Conservation (phyloP, 2,329 filamentous ascomycete genomes). For the Colletotrichum falcatum region DNA sequence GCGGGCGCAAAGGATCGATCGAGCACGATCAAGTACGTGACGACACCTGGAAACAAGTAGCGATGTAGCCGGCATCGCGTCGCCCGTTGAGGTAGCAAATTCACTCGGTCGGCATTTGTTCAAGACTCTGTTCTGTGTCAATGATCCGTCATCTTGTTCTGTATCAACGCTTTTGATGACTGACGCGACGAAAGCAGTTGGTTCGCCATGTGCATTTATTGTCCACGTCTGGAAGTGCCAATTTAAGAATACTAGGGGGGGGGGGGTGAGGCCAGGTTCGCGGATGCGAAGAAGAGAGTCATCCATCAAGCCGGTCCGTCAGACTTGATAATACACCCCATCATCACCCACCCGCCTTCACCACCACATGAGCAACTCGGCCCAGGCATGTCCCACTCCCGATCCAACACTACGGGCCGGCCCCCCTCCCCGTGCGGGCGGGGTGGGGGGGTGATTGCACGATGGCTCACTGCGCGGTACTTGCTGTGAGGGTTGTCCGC, state of each 20-base stretch:
- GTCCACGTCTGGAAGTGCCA: background rate
- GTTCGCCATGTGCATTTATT: slow-evolving; percentile 13
- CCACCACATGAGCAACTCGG: slow-evolving; percentile 24
- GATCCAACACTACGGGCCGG: slow-evolving; percentile 35
- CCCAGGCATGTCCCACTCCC: slow-evolving; percentile 2
- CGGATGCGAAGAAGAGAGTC: slow-evolving; percentile 23
- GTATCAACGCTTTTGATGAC: background rate
- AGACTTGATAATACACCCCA: slow-evolving; percentile 22
- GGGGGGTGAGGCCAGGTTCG: slow-evolving; percentile 9
- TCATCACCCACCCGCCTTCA: slow-evolving; percentile 10
- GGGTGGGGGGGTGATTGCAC: slow-evolving; percentile 14
- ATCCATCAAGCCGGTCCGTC: slow-evolving; percentile 29
- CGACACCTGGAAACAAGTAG: slow-evolving; percentile 40
- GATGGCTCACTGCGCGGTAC: slow-evolving; percentile 31
- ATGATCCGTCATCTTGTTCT: background rate
- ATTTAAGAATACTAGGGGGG: background rate
- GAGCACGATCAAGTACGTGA: slow-evolving; percentile 42
- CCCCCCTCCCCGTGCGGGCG: slow-evolving; percentile 32
- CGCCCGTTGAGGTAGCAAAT: slow-evolving; percentile 38
- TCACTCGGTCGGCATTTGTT: slow-evolving; percentile 24
- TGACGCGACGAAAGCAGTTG: too few species aligned
- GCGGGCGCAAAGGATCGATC: slow-evolving; percentile 40
- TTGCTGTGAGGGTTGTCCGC: slow-evolving; percentile 31
- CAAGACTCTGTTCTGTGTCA: background rate
- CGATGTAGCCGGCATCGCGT: slow-evolving; percentile 40